phyloP scores from a whole-genome alignment of 768 basidiomycete genomes.

The Mycena rebaudengoi region DNA sequence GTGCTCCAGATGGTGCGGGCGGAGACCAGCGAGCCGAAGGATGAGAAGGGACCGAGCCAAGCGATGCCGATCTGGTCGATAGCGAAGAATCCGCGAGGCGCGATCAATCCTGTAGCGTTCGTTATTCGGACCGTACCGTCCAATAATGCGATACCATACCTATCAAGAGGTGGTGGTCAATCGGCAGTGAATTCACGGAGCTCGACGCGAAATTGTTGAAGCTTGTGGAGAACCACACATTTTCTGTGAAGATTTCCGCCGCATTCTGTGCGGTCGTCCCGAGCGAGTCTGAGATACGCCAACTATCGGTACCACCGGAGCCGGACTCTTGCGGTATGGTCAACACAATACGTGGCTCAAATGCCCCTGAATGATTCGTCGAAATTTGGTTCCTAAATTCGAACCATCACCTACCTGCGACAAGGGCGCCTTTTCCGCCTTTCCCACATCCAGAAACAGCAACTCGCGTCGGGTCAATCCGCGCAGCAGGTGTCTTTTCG shows the following conservation, averaged over 20 bases:
- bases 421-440: constrained; percentile 67
- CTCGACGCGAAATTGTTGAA: constrained; percentile 57
- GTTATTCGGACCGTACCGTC: no score
- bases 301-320: constrained; percentile 66
- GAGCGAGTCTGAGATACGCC: no score
- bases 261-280: constrained; percentile 53
- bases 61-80: constrained; percentile 65
- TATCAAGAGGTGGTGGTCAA: constrained; percentile 70
- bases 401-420: constrained; percentile 48
- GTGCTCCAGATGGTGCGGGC: constrained; percentile 60
- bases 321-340: constrained; percentile 73
- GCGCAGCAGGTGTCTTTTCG: constrained; percentile 53
- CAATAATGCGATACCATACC: no score
- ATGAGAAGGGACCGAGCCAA: constrained; percentile 63
- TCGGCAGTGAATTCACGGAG: constrained; percentile 56
- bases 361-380: constrained; percentile 40
- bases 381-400: background rate
- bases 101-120: constrained; percentile 60
- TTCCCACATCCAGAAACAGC: constrained; percentile 69
- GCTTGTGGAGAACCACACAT: constrained; percentile 68
- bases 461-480: constrained; percentile 57
- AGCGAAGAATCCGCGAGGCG: constrained; percentile 60
- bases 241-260: constrained; percentile 65
- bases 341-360: constrained; percentile 64
- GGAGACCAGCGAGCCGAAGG: constrained; percentile 61